These are phyloP conservation scores for Leucosporidium scottii DNA, from an alignment of 768 basidiomycete genomes.

Conservation along the genomic window DNA sequence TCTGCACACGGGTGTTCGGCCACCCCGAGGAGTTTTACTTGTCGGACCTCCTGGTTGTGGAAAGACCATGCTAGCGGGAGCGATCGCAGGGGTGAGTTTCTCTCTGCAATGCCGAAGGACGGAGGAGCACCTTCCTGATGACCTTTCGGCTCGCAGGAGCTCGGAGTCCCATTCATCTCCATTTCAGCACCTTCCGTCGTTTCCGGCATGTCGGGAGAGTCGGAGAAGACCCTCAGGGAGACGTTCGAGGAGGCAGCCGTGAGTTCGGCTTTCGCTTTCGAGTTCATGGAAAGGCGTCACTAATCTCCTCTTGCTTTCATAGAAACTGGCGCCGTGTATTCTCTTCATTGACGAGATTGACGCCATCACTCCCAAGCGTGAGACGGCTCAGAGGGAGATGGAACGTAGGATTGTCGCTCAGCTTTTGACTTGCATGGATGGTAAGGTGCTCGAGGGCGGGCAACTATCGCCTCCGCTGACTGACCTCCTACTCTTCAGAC, in stretches of 20 bases:
- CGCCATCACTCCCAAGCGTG: slow-evolving; percentile 92
- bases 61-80: slow-evolving; percentile 88
- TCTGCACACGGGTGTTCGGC: slow-evolving; percentile 81
- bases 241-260: slow-evolving; percentile 97
- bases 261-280: slow-evolving; percentile 22
- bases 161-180: slow-evolving; percentile 83
- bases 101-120: background rate
- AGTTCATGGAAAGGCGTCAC: background rate
- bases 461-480: background rate
- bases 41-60: slow-evolving; percentile 97
- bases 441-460: slow-evolving; percentile 46
- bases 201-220: slow-evolving; percentile 97
- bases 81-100: slow-evolving; percentile 77
- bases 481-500: slow-evolving; percentile 51
- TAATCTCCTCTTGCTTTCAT: background rate
- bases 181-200: slow-evolving; percentile 94
- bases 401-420: slow-evolving; percentile 95
- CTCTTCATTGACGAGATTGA: slow-evolving; percentile 98
- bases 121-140: background rate
- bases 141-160: slow-evolving; percentile 54
- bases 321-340: slow-evolving; percentile 86
- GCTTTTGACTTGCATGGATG: slow-evolving; percentile 97
- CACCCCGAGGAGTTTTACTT: slow-evolving; percentile 82
- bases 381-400: slow-evolving; percentile 98
- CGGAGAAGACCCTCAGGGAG: slow-evolving; percentile 89